These are phyloP conservation scores for Acrodontium crateriforme DNA, from an alignment of 2,329 filamentous ascomycete genomes.

Conservation along the genomic window DNA sequence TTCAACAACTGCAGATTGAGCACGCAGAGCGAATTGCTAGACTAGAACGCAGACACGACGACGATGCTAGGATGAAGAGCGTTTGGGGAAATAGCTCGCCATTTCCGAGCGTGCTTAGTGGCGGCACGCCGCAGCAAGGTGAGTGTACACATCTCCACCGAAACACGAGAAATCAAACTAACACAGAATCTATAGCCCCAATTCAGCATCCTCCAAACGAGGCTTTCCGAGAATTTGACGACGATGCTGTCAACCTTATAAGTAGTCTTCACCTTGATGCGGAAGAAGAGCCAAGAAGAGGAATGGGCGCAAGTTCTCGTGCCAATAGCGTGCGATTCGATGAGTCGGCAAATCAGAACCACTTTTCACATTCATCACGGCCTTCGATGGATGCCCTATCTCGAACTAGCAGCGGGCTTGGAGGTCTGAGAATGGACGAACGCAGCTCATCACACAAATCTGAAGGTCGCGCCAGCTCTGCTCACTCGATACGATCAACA, in stretches of 20 bases:
- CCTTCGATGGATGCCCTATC: constrained; percentile 73
- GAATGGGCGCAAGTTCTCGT: constrained; percentile 69
- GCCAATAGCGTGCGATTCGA: constrained; percentile 97
- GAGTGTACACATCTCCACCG: too few relatives aligned
- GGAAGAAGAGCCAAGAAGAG: constrained; percentile 63
- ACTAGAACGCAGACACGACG: constrained; percentile 48
- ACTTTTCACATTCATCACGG: constrained; percentile 71
- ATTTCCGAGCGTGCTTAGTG: constrained; percentile 72
- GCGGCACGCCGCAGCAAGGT: constrained; percentile 73
- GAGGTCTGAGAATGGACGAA: constrained; percentile 71
- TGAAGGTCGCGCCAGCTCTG: constrained; percentile 83
- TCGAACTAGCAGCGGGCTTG: constrained; percentile 53
- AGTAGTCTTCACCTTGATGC: constrained; percentile 72
- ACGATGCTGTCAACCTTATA: constrained; percentile 60
- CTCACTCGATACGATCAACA: constrained; percentile 63
- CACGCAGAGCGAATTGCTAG: constrained; percentile 47
- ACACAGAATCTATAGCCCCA: constrained; percentile 43
- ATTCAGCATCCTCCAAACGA: constrained; percentile 67
- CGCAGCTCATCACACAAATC: constrained; percentile 89
- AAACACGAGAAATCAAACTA: constrained; percentile 2
- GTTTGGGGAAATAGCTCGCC: constrained; percentile 78
- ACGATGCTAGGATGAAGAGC: constrained; percentile 57
- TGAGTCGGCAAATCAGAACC: constrained; percentile 82
- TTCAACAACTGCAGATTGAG: constrained; percentile 46
- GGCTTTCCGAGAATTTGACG: constrained; percentile 81